phyloP scores from a whole-genome alignment of 768 basidiomycete genomes.

The Amylocystis lapponica region DNA sequence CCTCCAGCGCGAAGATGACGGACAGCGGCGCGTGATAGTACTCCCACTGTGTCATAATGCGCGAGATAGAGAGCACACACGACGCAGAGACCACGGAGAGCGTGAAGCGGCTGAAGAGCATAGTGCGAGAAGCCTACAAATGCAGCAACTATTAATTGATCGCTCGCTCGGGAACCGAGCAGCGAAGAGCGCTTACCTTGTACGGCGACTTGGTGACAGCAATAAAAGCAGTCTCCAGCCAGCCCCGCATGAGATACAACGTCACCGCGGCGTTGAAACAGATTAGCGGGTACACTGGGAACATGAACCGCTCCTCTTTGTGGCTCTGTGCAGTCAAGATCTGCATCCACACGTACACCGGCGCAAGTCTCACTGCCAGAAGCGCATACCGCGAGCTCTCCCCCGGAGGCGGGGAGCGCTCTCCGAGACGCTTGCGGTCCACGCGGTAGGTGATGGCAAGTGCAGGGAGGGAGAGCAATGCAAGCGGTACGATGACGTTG shows the following conservation, averaged over 20 bases:
- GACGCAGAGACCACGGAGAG: constrained; percentile 61
- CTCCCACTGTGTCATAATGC: constrained; percentile 74
- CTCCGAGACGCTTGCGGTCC: constrained; percentile 73
- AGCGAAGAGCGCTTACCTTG: constrained; percentile 46
- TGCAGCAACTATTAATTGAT: not conserved
- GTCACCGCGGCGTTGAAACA: constrained; percentile 94
- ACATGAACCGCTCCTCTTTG: constrained; percentile 99
- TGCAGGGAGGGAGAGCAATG: constrained; percentile 74
- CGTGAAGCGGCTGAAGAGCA: constrained; percentile 74
- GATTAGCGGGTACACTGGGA: constrained; percentile 84
- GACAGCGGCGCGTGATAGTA: constrained; percentile 92
- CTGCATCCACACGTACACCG: constrained; percentile 85
- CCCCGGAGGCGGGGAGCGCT: constrained; percentile 40
- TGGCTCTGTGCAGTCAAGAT: constrained; percentile 82
- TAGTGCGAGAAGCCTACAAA: constrained; percentile 66
- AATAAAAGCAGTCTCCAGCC: constrained; percentile 76
- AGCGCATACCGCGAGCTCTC: constrained; percentile 78
- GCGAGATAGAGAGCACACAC: constrained; percentile 66
- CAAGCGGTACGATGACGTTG: constrained; percentile 79
- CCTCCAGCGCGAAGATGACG: constrained; percentile 65
- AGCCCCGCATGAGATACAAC: constrained; percentile 79
- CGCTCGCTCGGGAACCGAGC: too few species aligned
- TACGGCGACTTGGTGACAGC: constrained; percentile 79
- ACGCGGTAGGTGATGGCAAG: constrained; percentile 66
- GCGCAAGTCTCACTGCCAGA: constrained; percentile 72